Evolutionary conservation across 1,139 yeast species (phyloP), one percentile per base, ranked within the genome.

Genomic region (Kodamaea suecica): DNA sequence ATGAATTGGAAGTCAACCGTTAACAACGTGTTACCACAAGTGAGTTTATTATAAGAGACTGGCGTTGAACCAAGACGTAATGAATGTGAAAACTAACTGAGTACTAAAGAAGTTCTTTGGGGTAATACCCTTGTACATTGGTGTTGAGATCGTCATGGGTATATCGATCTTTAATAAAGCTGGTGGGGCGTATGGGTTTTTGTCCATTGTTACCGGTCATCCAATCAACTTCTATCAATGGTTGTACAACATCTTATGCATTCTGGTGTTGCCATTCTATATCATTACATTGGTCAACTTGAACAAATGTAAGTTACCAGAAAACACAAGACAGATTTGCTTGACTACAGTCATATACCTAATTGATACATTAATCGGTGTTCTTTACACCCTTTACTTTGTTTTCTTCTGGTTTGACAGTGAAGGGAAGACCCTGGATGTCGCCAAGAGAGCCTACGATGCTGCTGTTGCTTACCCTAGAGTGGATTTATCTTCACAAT

Each of bases 151-250:
- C 9, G 76, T 85, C 16, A 66, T 88, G n/a, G 84, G 87, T 2
- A 68, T 84, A 25, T 83, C 94, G 15, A 76, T 88, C 31, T 71
- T 90, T 48, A 90, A 92, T 64, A 90, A 90, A 57, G 87, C 92
- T 43, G 81, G 95, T 38, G 97, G 97, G 7, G 67, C 81, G 17
- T 92, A 83, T 58, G 98, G 97, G 19, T 67, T 90, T 27, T 66
- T 90, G 23, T 88, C 97, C 1, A 61, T 92, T 29, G 74, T 92
- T 52, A 90, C 97, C 0, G 94, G 96, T 2, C 96, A 88, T 52
- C 95, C 94, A 2, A 71, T 90, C 39, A 81, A 80, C 43, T 77
- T 80, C 42, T 67, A 84, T 67, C 97, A 92, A 55, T 85, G 96
- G 95, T 47, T 84, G 2, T 78, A 83, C 49, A 87, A 90, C 58